Conservation (phyloP, 345 rosid species). For the Salix koriyanagi region DNA sequence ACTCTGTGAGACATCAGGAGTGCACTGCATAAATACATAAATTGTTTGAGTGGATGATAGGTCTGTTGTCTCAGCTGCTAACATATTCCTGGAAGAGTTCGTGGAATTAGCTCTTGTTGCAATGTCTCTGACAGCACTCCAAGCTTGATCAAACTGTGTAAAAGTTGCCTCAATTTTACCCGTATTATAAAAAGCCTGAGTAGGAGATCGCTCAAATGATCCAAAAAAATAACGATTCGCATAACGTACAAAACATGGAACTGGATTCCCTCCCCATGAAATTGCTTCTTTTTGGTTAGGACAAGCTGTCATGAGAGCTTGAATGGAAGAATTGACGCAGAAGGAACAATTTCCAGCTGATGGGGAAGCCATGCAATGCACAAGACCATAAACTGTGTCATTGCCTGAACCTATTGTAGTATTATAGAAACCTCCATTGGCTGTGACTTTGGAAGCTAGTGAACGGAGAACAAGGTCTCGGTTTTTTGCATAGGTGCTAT, state of each 20-base stretch:
- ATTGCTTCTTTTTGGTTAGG: slow-evolving; percentile 18
- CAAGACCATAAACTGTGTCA: slow-evolving; percentile 17
- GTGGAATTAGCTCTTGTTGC: no score
- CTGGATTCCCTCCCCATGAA: slow-evolving; percentile 12
- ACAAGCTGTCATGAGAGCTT: slow-evolving; percentile 8
- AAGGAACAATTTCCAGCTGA: slow-evolving; percentile 11
- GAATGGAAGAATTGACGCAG: slow-evolving; percentile 14
- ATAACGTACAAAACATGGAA: slow-evolving; percentile 24
- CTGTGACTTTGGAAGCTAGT: slow-evolving; percentile 18
- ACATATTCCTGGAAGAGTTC: no score
- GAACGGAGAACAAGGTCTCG: not conserved
- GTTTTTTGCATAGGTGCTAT: not conserved
- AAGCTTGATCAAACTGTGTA: no score
- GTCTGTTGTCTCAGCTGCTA: not conserved
- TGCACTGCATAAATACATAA: slow-evolving; percentile 29
- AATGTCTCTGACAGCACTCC: no score
- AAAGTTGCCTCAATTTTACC: not conserved
- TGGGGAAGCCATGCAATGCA: slow-evolving; percentile 8
- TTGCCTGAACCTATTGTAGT: slow-evolving; percentile 16
- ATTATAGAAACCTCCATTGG: slow-evolving; percentile 20
- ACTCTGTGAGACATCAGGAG: slow-evolving; percentile 21
- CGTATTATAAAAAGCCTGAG: not conserved
- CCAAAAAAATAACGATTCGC: slow-evolving; percentile 17
- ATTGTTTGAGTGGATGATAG: not conserved
- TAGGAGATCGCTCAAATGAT: slow-evolving; percentile 6